A percentile compares a stretch with the other conserved stretches of the same genome.
These are phyloP conservation scores for Mycena kentingensis DNA, from an alignment of 768 basidiomycete species.

Conservation along the genomic window DNA sequence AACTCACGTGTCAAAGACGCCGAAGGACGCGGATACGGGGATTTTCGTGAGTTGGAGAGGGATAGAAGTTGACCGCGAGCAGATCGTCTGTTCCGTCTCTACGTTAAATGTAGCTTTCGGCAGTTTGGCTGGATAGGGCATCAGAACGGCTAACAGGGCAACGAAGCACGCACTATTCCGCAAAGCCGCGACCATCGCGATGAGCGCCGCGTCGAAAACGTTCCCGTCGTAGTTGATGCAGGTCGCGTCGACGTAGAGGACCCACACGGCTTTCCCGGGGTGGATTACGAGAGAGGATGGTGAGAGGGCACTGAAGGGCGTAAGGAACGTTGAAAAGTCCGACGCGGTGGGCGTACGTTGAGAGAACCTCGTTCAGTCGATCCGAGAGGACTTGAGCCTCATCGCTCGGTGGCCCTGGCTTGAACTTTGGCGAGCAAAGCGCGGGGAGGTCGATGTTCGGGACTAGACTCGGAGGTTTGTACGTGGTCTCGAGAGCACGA, in stretches of 20 bases:
- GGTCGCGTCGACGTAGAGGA: constrained; percentile 90
- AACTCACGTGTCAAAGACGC: constrained; percentile 77
- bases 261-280: constrained; percentile 82
- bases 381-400: constrained; percentile 93
- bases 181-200: constrained; percentile 87
- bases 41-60: constrained; percentile 50
- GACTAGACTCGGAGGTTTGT: constrained; percentile 48
- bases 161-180: constrained; percentile 65
- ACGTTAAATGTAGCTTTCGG: constrained; percentile 74
- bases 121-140: constrained; percentile 53
- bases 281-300: constrained; percentile 77
- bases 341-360: constrained; percentile 52
- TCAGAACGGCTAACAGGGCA: not conserved
- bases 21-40: constrained; percentile 66
- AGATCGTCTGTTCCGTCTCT: constrained; percentile 62
- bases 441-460: constrained; percentile 95
- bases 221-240: constrained; percentile 99
- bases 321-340: not conserved
- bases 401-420: constrained; percentile 92
- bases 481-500: not conserved
- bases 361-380: constrained; percentile 74
- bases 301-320: constrained; percentile 40
- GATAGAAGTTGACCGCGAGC: constrained; percentile 50
- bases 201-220: constrained; percentile 83
- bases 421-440: constrained; percentile 90